Conservation (phyloP, 1,284 basidiomycete species). For the Tremellales sp. region DNA sequence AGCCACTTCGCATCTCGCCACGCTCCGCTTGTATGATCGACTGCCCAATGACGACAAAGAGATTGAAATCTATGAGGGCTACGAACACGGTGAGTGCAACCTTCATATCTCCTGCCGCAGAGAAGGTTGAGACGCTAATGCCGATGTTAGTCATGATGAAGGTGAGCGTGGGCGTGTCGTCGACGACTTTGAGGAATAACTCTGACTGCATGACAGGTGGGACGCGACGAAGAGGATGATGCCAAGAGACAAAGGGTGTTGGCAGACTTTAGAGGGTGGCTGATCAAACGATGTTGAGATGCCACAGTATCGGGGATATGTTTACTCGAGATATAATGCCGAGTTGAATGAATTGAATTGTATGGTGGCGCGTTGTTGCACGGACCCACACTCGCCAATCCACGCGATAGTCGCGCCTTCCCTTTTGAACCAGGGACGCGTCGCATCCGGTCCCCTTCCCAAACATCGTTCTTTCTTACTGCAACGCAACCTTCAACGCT, state of each 20-base stretch:
- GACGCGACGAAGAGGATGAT: conserved; percentile 46
- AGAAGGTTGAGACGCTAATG: not conserved
- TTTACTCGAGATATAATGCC: not conserved
- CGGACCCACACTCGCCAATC: too few relatives aligned
- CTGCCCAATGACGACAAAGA: conserved; percentile 48
- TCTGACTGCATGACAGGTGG: too few relatives aligned
- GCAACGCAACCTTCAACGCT: too few relatives aligned
- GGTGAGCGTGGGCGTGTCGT: too few relatives aligned
- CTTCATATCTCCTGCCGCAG: too few relatives aligned
- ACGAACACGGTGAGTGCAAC: conserved; percentile 50
- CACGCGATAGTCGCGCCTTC: too few relatives aligned
- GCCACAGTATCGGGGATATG: not conserved
- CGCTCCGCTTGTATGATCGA: conserved; percentile 47
- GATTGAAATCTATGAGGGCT: conserved; percentile 51
- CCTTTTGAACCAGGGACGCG: too few relatives aligned
- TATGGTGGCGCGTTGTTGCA: too few relatives aligned
- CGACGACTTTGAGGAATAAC: too few relatives aligned
- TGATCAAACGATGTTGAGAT: conserved; percentile 34
- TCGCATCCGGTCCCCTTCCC: too few relatives aligned
- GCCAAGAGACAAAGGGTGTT: conserved; percentile 47
- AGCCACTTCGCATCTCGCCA: conserved; percentile 49
- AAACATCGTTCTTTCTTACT: too few relatives aligned
- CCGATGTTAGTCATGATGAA: conserved; percentile 41
- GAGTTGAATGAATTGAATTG: too few relatives aligned
- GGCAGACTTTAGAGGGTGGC: conserved; percentile 46